phyloP scores from a whole-genome alignment of 2,329 filamentous ascomycete species.

The Diaporthe amygdali region DNA sequence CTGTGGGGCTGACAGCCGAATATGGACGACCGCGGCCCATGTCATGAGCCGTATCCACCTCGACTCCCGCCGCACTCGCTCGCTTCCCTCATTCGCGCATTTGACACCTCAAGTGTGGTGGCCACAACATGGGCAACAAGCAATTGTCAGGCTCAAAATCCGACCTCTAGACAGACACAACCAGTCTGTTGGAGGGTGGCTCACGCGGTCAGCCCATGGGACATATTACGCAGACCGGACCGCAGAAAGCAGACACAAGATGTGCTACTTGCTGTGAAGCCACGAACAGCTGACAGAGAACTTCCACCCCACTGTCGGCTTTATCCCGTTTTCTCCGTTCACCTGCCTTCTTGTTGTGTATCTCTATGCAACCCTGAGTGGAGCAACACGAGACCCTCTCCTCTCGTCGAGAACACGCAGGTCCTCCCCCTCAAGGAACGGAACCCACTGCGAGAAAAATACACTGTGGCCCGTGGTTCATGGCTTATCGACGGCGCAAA shows the following conservation, averaged over 20 bases:
- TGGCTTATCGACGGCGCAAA: not conserved
- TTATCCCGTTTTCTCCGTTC: slow-evolving; percentile 9
- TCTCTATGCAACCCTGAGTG: not conserved
- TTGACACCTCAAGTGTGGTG: not conserved
- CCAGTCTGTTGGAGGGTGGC: not conserved
- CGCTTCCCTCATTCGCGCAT: not conserved
- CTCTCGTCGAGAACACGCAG: not conserved
- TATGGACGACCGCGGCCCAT: slow-evolving; percentile 7
- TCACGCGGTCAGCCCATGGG: not conserved
- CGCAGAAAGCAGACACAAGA: not conserved
- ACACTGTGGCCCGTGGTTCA: not conserved
- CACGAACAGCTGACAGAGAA: not conserved
- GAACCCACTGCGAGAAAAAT: not conserved
- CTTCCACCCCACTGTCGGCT: slow-evolving; percentile 11
- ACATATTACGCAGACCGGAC: not conserved
- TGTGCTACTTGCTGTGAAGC: not conserved
- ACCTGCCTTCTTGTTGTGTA: not conserved
- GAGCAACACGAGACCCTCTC: slow-evolving; percentile 7
- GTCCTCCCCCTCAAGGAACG: not conserved
- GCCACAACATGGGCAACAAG: not conserved
- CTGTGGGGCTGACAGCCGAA: slow-evolving; percentile 1
- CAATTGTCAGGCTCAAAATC: not conserved
- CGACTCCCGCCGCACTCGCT: slow-evolving; percentile 5
- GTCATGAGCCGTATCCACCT: slow-evolving; percentile 11
- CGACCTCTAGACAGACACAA: not conserved